Evolutionary conservation across 2,329 filamentous ascomycete genomes (phyloP), one percentile per base, ranked within the genome.

Genomic region (Alternaria sp.): DNA sequence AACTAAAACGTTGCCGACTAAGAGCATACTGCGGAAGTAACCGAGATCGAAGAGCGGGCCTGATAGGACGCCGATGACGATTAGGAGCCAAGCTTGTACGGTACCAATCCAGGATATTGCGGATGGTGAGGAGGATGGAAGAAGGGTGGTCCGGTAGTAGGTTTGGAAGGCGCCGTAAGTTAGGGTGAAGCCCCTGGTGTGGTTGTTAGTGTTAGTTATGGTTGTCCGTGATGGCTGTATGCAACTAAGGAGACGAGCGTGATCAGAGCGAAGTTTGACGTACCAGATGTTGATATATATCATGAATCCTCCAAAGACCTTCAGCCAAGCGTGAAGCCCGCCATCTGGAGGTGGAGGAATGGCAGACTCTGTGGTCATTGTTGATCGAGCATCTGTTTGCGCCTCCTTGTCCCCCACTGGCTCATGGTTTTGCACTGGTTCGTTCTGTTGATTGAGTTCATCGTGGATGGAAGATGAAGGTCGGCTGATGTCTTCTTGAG

Each of bases 21-120:
- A 60, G 48, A 77, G 63, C 30, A 87, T 68, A 2, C 87, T 71
- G 0, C 79, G 75, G 67, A 82, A 82, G 56, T 81, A 82, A 3
- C 81, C 81, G 10, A 78, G 64, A 52, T 83, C 81, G 60, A 91
- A 81, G 48, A 80, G 67, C 41, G 81, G 81, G 12, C 80, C 81
- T 1, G 81, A 81, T 11, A 79, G 65, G 8, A 82, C 80, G 55
- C 86, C 90, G 0, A 90, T 57, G 41, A 78, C 77, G 65, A 85
- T 85, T 72, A 89, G 79, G 25, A 83, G 76, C 69, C 81, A 83
- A 5, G 74, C 72, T 65, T 83, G 76, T 0, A 82, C 66, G 0
- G 81, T 81, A 2, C 80, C 80, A 34, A 84, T 84, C 82, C 82
- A 84, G 4, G 80, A 74, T 38, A 84, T 80, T 0, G 75, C 74